Base-by-base conservation (phyloP, 305 asterid genomes). In the Fraxinus albicans region DNA sequence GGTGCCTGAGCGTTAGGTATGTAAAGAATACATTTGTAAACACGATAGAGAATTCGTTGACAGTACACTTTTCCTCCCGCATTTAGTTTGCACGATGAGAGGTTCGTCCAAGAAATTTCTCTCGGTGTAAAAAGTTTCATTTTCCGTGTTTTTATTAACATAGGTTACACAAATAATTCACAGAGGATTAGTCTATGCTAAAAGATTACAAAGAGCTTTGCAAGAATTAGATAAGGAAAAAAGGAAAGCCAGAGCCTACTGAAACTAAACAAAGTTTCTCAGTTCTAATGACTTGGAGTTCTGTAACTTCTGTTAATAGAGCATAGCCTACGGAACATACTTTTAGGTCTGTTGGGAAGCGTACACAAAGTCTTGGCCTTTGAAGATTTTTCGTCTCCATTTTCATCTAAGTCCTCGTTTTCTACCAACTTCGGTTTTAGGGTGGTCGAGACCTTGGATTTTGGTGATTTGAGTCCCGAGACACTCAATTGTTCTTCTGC, bases 321-420 rank as follows among this genome's bases (percentile, higher is more conserved):
- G 97, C 97, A 95, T 87, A 95, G 83, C 91, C 90, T 95, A 83
- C 97, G 91, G 75, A 95, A 74, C 97, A 95, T 90, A 35, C 80
- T 82, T 82, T 81, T 88, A 6, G 92, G 90, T 77, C 89, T 84
- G 81, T 86, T 82, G 8, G 90, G 89, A 73, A 87, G 65, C 82
- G 81, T 63, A 76, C 85, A 85, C 40, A 86, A 79, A 8, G 87
- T 38, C 27, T 84, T 88, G 38, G 78, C 65, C 80, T 89, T 93
- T 10, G 91, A 85, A n/a, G 87, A 79, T 78, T 92, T 90, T 0
- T 72, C 89, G 0, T 73, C 78, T 42, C 89, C 91, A 15, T 85
- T 77, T 4, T 73, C 89, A 1, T 86, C 89, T 12, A 87, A 44
- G 6, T 86, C 90, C 21, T 94, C 92, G 23, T 88, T 92, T 77